Evolutionary conservation across 768 basidiomycete species (phyloP).

Genomic region (Solioccasus polychromus): DNA sequence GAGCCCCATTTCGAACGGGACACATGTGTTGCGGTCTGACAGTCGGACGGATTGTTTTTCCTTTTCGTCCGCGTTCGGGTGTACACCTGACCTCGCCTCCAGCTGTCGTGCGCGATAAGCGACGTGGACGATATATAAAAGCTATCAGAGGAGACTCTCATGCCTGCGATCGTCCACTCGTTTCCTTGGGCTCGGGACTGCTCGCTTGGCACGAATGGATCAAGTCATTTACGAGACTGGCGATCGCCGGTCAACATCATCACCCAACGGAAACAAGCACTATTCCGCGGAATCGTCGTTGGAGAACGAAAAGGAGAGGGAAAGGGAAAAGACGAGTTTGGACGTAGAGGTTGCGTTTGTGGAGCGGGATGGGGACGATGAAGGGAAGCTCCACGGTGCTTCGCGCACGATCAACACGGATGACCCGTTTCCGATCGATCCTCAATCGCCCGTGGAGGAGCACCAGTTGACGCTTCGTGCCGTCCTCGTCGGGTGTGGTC

Average conservation of each 20-base stretch:
- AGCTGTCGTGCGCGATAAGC: slow-evolving; percentile 8
- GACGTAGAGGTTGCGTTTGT: slow-evolving; percentile 2
- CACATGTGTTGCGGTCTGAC: too few relatives aligned
- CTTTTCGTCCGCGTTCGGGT: not conserved
- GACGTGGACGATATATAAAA: not conserved
- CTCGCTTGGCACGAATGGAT: not conserved
- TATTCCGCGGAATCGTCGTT: not conserved
- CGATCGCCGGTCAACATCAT: not conserved
- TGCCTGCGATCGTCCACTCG: not conserved
- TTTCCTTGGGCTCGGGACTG: not conserved
- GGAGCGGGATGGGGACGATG: not conserved
- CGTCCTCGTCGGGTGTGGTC: slow-evolving; percentile 46
- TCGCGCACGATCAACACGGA: slow-evolving; percentile 20
- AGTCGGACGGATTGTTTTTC: slow-evolving; percentile 1
- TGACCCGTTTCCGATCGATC: slow-evolving; percentile 53
- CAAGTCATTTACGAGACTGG: not conserved
- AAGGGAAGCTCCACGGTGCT: not conserved
- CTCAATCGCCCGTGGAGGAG: slow-evolving; percentile 37
- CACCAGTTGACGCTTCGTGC: slow-evolving; percentile 54
- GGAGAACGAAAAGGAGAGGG: slow-evolving; percentile 4
- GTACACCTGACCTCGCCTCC: slow-evolving; percentile 1
- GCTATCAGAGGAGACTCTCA: not conserved
- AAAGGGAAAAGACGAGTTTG: not conserved
- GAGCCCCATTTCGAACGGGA: too few relatives aligned
- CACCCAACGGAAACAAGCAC: not conserved